phyloP scores from a whole-genome alignment of 768 basidiomycete species.

The Suillus tomentosus region DNA sequence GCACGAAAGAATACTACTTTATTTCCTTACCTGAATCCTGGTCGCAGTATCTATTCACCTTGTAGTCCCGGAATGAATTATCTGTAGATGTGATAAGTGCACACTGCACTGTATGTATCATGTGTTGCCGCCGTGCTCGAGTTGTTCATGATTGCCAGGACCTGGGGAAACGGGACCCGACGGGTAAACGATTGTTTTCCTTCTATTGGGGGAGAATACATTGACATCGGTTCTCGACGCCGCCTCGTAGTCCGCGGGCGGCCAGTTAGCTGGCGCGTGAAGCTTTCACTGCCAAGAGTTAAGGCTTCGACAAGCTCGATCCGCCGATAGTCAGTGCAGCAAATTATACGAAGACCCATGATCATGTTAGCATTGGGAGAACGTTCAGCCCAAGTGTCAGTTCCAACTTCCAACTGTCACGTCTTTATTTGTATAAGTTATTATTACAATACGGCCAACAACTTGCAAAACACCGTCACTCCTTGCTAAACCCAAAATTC shows the following conservation, averaged over 20 bases:
- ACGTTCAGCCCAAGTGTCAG: neutral
- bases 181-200: neutral
- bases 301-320: slow-evolving; percentile 2
- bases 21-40: neutral
- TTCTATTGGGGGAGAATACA: neutral
- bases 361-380: neutral
- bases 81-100: neutral
- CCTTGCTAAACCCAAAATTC: slow-evolving; percentile 18
- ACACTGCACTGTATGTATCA: neutral
- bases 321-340: neutral
- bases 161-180: neutral
- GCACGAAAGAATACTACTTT: neutral
- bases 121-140: neutral
- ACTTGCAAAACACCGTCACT: neutral
- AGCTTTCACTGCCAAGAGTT: neutral
- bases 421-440: neutral
- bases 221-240: slow-evolving; percentile 1
- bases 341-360: neutral
- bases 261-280: neutral
- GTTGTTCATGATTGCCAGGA: neutral
- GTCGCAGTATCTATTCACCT: neutral
- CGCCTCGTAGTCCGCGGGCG: neutral
- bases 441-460: neutral
- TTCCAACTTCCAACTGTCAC: neutral
- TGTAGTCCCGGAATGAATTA: neutral